phyloP scores from a whole-genome alignment of 805 yeast genomes.

The Saturnispora serradocipensis region DNA sequence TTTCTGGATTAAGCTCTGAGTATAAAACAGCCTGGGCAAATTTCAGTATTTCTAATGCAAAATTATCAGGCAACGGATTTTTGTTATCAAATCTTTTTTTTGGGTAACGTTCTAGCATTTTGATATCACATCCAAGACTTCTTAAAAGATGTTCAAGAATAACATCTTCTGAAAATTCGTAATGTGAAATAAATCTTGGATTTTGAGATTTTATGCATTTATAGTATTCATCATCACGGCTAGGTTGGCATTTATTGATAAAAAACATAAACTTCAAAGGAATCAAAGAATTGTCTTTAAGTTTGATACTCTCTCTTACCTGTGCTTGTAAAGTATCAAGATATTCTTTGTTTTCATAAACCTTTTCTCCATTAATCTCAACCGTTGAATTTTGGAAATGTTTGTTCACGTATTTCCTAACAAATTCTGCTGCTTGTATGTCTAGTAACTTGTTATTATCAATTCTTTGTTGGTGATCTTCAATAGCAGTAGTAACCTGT shows the following conservation, averaged over 20 bases:
- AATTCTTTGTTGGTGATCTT: neutral
- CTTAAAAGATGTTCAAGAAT: neutral
- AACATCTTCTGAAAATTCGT: neutral
- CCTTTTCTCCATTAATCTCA: neutral
- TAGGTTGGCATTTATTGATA: neutral
- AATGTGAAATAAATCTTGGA: neutral
- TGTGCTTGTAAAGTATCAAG: neutral
- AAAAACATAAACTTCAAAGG: neutral
- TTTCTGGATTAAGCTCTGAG: neutral
- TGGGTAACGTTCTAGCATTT: neutral
- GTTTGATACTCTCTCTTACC: neutral
- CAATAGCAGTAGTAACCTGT: neutral
- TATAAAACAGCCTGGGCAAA: constrained; percentile 2
- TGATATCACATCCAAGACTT: constrained; percentile 3
- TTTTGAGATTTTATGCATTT: neutral
- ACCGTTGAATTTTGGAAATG: neutral
- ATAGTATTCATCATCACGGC: neutral
- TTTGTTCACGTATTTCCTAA: neutral
- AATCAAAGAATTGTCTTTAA: neutral
- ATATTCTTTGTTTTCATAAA: neutral
- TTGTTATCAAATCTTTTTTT: constrained; percentile 7
- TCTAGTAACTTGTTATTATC: neutral
- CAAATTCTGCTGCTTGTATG: neutral
- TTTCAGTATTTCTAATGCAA: constrained; percentile 9
- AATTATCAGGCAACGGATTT: constrained; percentile 5